Base-by-base conservation (phyloP, 2,329 filamentous ascomycete species). In the Penicillium sp. region DNA sequence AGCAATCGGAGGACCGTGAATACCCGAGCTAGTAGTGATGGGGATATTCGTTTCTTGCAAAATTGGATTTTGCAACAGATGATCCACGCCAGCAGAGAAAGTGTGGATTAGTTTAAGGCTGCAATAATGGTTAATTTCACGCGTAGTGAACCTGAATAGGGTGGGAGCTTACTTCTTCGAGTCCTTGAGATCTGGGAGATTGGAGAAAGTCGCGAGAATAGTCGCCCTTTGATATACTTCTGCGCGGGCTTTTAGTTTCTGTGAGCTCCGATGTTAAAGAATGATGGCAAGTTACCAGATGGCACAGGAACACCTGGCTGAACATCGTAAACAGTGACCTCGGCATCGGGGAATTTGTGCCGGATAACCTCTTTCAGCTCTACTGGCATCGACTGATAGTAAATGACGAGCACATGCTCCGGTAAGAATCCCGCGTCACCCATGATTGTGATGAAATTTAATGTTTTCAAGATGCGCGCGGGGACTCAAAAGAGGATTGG, bases 1-100 rank as follows among this genome's bases (percentile, higher is more conserved):
- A 0, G 85, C 79, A 49, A 88, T 88, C 55, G 86, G 84, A 0
- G 86, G 86, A 1, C 83, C 84, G 65, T 86, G 84, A 46, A 86
- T 81, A 25, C 84, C 76, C 5, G 79, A 81, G 34, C 78, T 79
- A 4, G 80, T 84, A 4, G 82, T 82, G 55, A 87, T 74, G 0
- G 80, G 76, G 50, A 86, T 80, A 27, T 81, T 67, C 15, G 78
- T 81, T 46, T 80, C 71, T 7, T 73, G 82, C 60, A 83, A 79
- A 40, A 86, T 77, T 0, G 83, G 82, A 54, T 81, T 73, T n/a
- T 77, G 66, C 38, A 78, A 66, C 23, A 84, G 66, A 55, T 82
- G 80, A 64, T 87, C 84, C 46, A 81, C 77, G 2, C 84, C 84
- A 8, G 84, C 84, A 10, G 81, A 83, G 62, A 82, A 76, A 59